Evolutionary conservation across 768 basidiomycete species (phyloP), one percentile per base, ranked within the genome.

Genomic region (Postia placenta): DNA sequence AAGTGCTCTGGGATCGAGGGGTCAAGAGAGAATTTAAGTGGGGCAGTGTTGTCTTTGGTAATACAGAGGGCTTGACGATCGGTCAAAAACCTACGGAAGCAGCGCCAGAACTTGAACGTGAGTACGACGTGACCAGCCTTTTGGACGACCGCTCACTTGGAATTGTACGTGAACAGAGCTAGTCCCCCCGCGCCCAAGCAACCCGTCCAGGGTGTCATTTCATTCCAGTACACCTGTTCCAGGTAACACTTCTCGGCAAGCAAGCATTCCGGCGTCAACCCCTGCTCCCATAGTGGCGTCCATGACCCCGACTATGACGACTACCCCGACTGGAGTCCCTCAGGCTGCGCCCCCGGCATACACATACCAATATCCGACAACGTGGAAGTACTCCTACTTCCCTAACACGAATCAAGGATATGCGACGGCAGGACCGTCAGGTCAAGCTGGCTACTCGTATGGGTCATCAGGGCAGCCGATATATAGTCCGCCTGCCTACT

Each of bases 1-100:
- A 86, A 61, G 90, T 94, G 3, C 63, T 87, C 5, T 93, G 91
- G 86, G 87, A 89, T 60, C 71, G 77, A 23, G 83, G 82, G 6
- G 55, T 80, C 30, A 85, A 81, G 65, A 73, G 80, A 47, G 87
- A 89, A 62, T 87, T 91, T 60, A 89, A 87, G 63, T 91, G 88
- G 88, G 78, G 81, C 24, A 83, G 81, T 57, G 79, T 91, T 17
- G 75, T 90, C 17, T 84, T 88, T 51, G 87, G 85, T n/a, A 81
- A 74, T 42, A 82, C 79, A 1, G 85, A 86, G 41, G 78, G 71
- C 4, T 80, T 81, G 47, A 60, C 66, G 15, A 78, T 87, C n/a
- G 76, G 76, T 45, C 85, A 86, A 60, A 87, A 84, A 56, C 85
- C 85, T 17, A 72, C 76, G 2, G 83, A 83, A 54, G 64, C 74